A percentile compares a stretch with the other conserved stretches of the same genome.
Conservation (phyloP, 179 eudicot genomes). For the Beta macrorhiza region DNA sequence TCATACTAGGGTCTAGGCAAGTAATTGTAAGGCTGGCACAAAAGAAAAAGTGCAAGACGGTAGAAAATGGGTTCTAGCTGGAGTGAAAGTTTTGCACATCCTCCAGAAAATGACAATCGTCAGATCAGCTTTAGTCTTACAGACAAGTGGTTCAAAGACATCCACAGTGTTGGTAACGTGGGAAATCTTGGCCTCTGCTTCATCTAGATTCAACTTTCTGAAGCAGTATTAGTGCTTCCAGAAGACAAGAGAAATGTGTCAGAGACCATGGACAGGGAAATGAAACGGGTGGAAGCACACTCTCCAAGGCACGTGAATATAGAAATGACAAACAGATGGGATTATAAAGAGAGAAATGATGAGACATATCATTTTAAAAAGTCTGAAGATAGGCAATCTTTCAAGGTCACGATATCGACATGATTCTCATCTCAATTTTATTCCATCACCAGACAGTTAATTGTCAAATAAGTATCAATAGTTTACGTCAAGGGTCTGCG, state of each 20-base stretch:
- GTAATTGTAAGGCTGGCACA: neutral
- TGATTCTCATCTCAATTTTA: neutral
- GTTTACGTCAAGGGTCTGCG: neutral
- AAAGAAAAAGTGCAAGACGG: neutral
- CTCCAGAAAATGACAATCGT: neutral
- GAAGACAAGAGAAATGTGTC: too few relatives aligned
- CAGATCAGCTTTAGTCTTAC: neutral
- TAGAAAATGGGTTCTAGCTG: neutral
- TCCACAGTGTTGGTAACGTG: neutral
- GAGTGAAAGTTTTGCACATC: neutral
- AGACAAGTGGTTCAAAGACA: neutral
- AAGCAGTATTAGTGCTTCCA: too few relatives aligned
- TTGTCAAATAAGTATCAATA: neutral
- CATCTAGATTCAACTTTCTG: too few relatives aligned
- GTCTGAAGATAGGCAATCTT: too few relatives aligned
- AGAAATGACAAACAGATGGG: neutral
- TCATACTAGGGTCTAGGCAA: neutral
- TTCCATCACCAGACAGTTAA: neutral
- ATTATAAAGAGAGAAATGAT: neutral
- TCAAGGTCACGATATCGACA: neutral
- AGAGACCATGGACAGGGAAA: neutral
- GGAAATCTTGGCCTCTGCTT: too few relatives aligned
- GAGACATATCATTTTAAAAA: too few relatives aligned
- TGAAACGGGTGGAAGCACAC: neutral
- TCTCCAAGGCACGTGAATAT: neutral